Conservation (phyloP, 2,329 filamentous ascomycete genomes). For the Fusarium mangiferae region DNA sequence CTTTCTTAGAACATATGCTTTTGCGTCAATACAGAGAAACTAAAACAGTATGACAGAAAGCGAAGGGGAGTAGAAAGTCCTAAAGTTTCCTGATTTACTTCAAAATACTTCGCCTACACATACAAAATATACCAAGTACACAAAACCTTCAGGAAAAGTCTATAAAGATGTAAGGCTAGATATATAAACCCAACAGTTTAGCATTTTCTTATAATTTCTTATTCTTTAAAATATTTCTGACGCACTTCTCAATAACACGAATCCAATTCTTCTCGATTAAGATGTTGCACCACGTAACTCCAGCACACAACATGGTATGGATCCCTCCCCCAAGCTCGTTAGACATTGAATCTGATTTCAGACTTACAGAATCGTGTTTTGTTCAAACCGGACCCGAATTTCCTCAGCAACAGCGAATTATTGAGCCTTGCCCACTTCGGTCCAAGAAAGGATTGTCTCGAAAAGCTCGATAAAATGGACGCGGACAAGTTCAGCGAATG, state of each 20-base stretch:
- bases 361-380: neutral
- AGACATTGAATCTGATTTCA: neutral
- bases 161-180: too few species aligned
- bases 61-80: too few species aligned
- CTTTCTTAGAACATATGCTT: neutral
- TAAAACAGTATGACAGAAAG: neutral
- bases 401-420: neutral
- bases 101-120: neutral
- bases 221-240: fast-evolving
- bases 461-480: neutral
- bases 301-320: neutral
- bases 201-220: neutral
- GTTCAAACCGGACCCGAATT: too few species aligned
- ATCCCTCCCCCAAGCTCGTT: neutral
- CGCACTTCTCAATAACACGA: too few species aligned
- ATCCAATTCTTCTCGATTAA: neutral
- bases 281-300: too few species aligned
- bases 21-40: too few species aligned
- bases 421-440: neutral
- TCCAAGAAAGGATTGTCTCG: neutral
- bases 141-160: neutral
- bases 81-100: neutral
- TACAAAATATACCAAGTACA: neutral
- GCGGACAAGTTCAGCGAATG: neutral
- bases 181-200: fast-evolving